Conservation (phyloP, 192 early-diverging fungal species). For the Coemansia sp. region DNA sequence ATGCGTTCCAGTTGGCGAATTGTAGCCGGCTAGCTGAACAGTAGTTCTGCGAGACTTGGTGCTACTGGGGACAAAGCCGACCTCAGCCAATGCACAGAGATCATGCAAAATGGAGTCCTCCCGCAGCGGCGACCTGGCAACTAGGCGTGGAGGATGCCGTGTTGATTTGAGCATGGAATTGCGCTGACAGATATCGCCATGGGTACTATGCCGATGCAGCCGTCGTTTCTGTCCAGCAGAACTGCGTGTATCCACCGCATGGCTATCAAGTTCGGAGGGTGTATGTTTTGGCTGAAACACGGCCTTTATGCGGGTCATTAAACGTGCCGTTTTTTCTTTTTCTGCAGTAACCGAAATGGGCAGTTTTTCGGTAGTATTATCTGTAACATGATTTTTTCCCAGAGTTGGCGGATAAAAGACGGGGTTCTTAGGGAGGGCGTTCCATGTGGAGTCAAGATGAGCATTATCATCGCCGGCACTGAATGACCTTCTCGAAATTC, state of each 20-base stretch:
- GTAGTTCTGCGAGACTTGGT: neutral
- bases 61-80: slow-evolving; percentile 12
- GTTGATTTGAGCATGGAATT: neutral
- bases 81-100: slow-evolving; percentile 38
- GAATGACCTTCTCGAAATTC: slow-evolving; percentile 5
- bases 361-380: neutral
- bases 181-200: neutral
- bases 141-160: slow-evolving; percentile 16
- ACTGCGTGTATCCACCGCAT: neutral
- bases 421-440: slow-evolving; percentile 35
- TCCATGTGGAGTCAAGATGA: slow-evolving; percentile 1
- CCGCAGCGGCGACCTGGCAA: slow-evolving; percentile 42
- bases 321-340: slow-evolving; percentile 16
- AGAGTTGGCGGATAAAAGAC: slow-evolving; percentile 50
- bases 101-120: slow-evolving; percentile 39
- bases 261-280: neutral
- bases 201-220: slow-evolving; percentile 1
- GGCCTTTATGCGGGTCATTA: slow-evolving; percentile 33
- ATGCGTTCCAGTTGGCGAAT: slow-evolving; percentile 9
- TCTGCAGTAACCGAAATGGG: neutral
- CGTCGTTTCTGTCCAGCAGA: neutral
- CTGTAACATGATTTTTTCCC: slow-evolving; percentile 7
- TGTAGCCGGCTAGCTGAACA: neutral
- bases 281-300: slow-evolving; percentile 28
- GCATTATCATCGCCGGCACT: slow-evolving; percentile 4